These are phyloP conservation scores for Bruguiera parviflora DNA, from an alignment of 345 rosid genomes.

Conservation along the genomic window DNA sequence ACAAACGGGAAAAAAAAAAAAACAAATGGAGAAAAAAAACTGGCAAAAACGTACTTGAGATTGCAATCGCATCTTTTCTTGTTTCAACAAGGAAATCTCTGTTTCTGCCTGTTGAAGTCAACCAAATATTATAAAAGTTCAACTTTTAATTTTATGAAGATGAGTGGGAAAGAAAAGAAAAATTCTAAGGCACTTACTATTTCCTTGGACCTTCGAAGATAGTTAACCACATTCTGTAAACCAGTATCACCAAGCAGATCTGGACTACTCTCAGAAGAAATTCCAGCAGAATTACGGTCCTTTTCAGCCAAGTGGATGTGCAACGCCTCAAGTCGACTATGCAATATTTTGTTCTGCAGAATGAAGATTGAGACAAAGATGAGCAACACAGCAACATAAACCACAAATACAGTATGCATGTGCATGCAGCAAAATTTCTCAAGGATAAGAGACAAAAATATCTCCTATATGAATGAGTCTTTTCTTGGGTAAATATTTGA, in stretches of 20 bases:
- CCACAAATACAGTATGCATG: not conserved
- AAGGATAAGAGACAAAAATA: too few relatives aligned
- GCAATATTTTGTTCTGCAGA: constrained; percentile 69
- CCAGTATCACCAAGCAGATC: constrained; percentile 54
- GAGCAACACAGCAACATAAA: not conserved
- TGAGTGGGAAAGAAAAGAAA: not conserved
- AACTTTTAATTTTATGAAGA: not conserved
- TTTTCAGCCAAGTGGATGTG: constrained; percentile 78
- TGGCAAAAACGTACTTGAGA: constrained; percentile 56
- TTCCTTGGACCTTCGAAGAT: constrained; percentile 82
- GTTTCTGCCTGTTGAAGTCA: constrained; percentile 70
- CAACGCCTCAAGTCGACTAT: constrained; percentile 75
- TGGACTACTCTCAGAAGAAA: constrained; percentile 36
- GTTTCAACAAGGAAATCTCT: constrained; percentile 82
- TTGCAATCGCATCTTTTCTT: constrained; percentile 85
- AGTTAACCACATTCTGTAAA: constrained; percentile 76
- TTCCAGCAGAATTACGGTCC: constrained; percentile 51
- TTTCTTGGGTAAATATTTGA: too few relatives aligned
- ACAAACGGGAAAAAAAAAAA: not conserved
- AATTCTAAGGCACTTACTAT: constrained; percentile 48
- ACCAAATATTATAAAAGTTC: constrained; percentile 12
- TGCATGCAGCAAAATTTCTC: too few relatives aligned
- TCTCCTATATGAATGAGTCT: too few relatives aligned
- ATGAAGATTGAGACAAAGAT: constrained; percentile 9
- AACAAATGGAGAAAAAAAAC: not conserved